Evolutionary conservation across 2,329 filamentous ascomycete species (phyloP).

Genomic region (Aspergillus neoniger): DNA sequence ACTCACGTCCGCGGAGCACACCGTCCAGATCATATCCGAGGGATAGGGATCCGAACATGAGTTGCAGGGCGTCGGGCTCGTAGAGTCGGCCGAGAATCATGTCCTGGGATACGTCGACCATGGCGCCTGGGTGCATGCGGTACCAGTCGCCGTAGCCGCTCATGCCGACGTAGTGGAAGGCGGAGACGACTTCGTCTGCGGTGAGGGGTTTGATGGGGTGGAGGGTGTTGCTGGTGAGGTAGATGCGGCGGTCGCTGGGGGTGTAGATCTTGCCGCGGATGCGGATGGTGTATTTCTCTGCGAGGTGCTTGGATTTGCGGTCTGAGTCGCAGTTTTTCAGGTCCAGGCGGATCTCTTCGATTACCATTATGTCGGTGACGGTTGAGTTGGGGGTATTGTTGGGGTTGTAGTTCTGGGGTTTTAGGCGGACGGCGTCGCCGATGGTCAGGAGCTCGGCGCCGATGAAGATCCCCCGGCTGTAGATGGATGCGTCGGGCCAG

Average conservation of each 20-base stretch:
- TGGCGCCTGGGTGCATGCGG: constrained; percentile 45
- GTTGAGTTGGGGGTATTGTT: neutral
- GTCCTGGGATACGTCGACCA: constrained; percentile 52
- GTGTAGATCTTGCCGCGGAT: constrained; percentile 55
- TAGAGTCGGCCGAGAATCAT: constrained; percentile 58
- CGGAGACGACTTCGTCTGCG: constrained; percentile 34
- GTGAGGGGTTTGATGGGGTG: constrained; percentile 29
- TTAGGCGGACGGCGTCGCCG: constrained; percentile 58
- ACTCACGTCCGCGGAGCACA: constrained; percentile 50
- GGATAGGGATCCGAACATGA: constrained; percentile 45
- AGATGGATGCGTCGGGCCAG: constrained; percentile 58
- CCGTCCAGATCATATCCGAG: constrained; percentile 51
- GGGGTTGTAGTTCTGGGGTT: constrained; percentile 30
- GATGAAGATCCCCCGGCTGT: constrained; percentile 56
- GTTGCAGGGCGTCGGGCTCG: constrained; percentile 52
- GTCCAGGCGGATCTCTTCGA: constrained; percentile 56
- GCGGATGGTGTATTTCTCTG: constrained; percentile 49
- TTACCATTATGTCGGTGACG: constrained; percentile 55
- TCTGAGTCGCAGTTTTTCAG: constrained; percentile 53
- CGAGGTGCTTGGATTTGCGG: constrained; percentile 48
- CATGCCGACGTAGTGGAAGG: constrained; percentile 45
- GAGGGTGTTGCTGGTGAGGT: constrained; percentile 21
- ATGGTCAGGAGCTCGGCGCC: constrained; percentile 58
- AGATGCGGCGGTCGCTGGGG: constrained; percentile 28
- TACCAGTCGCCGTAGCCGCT: constrained; percentile 56